Conservation (phyloP, 148 eudicot species). For the Nepenthes mirabilis region DNA sequence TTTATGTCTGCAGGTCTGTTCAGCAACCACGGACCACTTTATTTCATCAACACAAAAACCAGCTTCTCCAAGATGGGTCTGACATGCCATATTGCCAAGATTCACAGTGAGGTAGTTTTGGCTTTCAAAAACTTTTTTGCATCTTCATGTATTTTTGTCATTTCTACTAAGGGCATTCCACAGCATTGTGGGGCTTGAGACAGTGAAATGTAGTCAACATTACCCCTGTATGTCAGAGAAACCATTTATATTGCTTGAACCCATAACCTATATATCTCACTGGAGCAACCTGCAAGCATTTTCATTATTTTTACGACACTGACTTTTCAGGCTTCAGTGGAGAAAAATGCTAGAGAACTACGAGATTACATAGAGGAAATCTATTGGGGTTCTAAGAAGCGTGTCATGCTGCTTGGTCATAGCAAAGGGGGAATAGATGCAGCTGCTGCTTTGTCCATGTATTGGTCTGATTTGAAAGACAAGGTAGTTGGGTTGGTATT, state of each 20-base stretch:
- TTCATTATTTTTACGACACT: background rate
- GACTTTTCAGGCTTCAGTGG: constrained; percentile 73
- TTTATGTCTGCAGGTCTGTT: constrained; percentile 60
- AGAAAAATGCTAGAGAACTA: constrained; percentile 76
- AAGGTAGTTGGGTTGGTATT: constrained; percentile 90
- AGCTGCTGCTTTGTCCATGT: constrained; percentile 92
- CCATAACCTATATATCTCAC: no score
- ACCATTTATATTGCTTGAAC: no score
- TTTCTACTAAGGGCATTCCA: background rate
- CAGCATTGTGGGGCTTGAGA: no score
- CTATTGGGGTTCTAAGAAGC: constrained; percentile 84
- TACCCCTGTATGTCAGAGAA: no score
- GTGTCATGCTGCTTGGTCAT: constrained; percentile 84
- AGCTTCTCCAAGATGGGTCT: constrained; percentile 88
- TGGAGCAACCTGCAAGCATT: no score
- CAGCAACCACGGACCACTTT: constrained; percentile 98
- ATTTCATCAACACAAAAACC: constrained; percentile 59
- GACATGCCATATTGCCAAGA: constrained; percentile 96
- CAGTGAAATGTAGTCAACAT: no score
- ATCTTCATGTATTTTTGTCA: background rate
- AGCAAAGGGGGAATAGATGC: constrained; percentile 98
- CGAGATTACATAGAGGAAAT: constrained; percentile 89
- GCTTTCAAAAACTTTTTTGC: constrained; percentile 4
- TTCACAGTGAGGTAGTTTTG: constrained; percentile 86
- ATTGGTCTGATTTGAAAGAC: constrained; percentile 88